Percentiles rank a stretch among this genome's conserved stretches.
Conservation (phyloP, 2,329 filamentous ascomycete genomes). For the Periconia sp. region DNA sequence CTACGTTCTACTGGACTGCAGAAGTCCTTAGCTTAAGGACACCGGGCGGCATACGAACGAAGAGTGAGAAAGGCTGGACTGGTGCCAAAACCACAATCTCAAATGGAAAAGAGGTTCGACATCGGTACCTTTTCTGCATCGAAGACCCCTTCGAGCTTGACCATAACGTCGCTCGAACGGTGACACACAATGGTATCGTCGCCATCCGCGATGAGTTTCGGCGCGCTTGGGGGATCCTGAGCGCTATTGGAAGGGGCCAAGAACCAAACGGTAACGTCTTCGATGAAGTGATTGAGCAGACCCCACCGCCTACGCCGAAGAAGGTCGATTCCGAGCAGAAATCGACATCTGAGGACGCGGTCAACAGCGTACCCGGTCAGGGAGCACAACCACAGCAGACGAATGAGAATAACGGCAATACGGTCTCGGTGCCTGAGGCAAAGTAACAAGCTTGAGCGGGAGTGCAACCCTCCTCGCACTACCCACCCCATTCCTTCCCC, state of each 20-base stretch:
- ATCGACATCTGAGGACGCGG: not conserved
- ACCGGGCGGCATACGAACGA: constrained; percentile 71
- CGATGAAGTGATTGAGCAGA: constrained; percentile 37
- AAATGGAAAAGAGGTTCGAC: constrained; percentile 72
- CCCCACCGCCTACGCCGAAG: constrained; percentile 9
- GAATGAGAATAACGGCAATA: not conserved
- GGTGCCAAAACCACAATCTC: constrained; percentile 73
- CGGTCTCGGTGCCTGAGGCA: not conserved
- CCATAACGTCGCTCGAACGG: constrained; percentile 87
- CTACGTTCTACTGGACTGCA: constrained; percentile 78
- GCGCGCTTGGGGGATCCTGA: constrained; percentile 72
- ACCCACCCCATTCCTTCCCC: too few relatives aligned
- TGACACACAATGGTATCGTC: constrained; percentile 81
- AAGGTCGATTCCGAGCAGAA: not conserved
- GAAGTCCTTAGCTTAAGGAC: constrained; percentile 81
- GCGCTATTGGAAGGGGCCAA: constrained; percentile 29
- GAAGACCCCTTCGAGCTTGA: constrained; percentile 90
- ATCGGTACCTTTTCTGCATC: constrained; percentile 85
- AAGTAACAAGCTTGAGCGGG: too few relatives aligned
- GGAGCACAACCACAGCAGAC: not conserved
- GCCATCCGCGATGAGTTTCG: constrained; percentile 85
- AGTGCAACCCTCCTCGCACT: too few relatives aligned
- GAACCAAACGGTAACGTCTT: constrained; percentile 42
- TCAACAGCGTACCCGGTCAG: not conserved
- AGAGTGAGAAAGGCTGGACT: constrained; percentile 84